Evolutionary conservation across 352 stramenopile species (phyloP), one percentile per base, ranked within the genome.

Genomic region (Phytophthora podocarpi): DNA sequence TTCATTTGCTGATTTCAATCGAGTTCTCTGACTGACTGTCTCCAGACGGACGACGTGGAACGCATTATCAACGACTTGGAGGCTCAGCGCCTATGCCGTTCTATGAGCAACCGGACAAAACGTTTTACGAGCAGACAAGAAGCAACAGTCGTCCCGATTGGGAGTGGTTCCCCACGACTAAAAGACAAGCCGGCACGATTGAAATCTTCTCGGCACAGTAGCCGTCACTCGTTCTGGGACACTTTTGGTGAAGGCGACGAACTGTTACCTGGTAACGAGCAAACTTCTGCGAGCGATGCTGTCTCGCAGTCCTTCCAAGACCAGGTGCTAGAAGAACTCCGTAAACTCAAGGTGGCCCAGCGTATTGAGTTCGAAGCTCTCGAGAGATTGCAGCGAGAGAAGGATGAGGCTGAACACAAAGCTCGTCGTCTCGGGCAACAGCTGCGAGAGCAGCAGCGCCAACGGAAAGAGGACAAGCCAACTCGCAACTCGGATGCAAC

Each of bases 331-430:
- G 30, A 63, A 2, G 75, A 89, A 39, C 57, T 89, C 5, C 73
- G 76, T n/a, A 72, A 73, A 24, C 68, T 87, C 12, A 87, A 84
- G 41, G 31, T 84, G 39, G 71, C 84, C 41, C 49, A 66, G 9
- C 18, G 48, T 9, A 18, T 51, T 5, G 50, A 66, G 13, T 72
- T 67, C 16, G 40, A 66, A 27, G 40, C 54, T 31, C 32, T 71
- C 1, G 59, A 70, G 23, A 59, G 52, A 41, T 20, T 58, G 23
- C 16, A 49, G 21, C 41, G 34, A 1, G 63, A 67, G 48, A 58
- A 63, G 45, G 37, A 54, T 27, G 31, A 42, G 5, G 41, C 34
- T 7, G 31, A 55, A 28, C 21, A 31, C 11, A 60, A 86, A 75
- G 72, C 75, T 9, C 70, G 76, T 37, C 60, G 34, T 31, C 55